Conservation (phyloP, 2,329 filamentous ascomycete species). For the Mariannaea elegans region DNA sequence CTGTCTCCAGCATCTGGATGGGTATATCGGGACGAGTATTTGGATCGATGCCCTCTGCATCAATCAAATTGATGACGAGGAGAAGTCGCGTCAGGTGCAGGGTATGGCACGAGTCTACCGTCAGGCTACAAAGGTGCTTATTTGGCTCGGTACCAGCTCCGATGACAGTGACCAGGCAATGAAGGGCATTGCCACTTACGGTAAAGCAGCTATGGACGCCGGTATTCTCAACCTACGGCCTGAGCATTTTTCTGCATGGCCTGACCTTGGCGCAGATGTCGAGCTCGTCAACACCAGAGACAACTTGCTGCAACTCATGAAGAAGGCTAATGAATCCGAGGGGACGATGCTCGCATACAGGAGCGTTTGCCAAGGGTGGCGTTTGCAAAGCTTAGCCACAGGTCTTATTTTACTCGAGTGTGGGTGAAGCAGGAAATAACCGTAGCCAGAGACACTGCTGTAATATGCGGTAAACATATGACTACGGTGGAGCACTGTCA, state of each 20-base stretch:
- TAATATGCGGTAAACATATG: conserved; percentile 1
- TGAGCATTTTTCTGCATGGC: neutral
- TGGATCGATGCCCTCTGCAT: conserved; percentile 23
- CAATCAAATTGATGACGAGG: conserved; percentile 15
- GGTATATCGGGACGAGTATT: conserved; percentile 3
- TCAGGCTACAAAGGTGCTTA: conserved; percentile 9
- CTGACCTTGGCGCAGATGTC: conserved; percentile 3
- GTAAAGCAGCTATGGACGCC: conserved; percentile 4
- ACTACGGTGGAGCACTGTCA: conserved; percentile 1
- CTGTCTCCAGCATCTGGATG: neutral
- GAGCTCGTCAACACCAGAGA: neutral
- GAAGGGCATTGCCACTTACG: conserved; percentile 5
- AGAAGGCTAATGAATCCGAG: conserved; percentile 7
- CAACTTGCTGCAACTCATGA: conserved; percentile 7
- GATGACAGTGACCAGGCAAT: conserved; percentile 11
- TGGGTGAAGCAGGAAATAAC: conserved; percentile 23
- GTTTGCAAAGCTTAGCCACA: conserved; percentile 4
- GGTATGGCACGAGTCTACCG: conserved; percentile 17
- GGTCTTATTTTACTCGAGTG: conserved; percentile 14
- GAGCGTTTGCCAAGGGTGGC: conserved; percentile 15
- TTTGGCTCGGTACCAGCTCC: conserved; percentile 10
- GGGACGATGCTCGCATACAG: neutral
- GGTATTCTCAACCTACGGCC: conserved; percentile 6
- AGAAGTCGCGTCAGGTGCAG: conserved; percentile 17
- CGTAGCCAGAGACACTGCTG: neutral